Evolutionary conservation across 164 flowering plant species (phyloP), one percentile per base, ranked within the genome.

Genomic region (Piper longum): DNA sequence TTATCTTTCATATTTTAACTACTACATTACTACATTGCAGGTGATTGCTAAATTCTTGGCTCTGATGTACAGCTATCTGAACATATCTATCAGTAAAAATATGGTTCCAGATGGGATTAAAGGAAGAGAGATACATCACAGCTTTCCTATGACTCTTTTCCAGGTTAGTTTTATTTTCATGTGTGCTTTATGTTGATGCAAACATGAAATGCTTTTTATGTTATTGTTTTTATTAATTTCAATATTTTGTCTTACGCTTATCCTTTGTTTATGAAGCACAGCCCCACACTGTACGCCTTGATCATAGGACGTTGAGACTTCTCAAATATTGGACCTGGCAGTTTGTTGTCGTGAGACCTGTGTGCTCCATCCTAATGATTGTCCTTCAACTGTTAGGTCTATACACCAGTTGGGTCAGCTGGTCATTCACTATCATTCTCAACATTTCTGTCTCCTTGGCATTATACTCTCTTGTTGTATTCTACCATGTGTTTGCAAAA

Each of bases 291-390:
- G 82, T 87, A 9, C 85, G 71, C 42, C 74, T 95, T 70, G 73
- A 91, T 67, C 91, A 80, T 62, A 79, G 54, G 4, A 85, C 82
- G 3, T 64, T 95, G 74, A 87, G 73, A 79, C 95, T 79, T 45
- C 85, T 95, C 54, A 95, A 95, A 69, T 66, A 77, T 57, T 90
- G 96, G 95, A 89, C 97, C 68, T 95, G 99, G 99, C 99, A 95
- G 72, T 95, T 95, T 77, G 97, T 88, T 16, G 63, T 86, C 54
- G 75, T 87, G 62, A 90, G 99, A 56, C 99, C 97, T 13, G 73
- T 85, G 43, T 89, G 90, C 72, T 87, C 99, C 60, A 43, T 88
- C 64, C 70, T 91, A 80, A 91, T 95, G 97, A 83, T 95, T 70
- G 39, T 77, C 2, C 73, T 95, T 60, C 97, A 91, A 68, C 64